These are phyloP conservation scores for Multifurca ochricompacta DNA, from an alignment of 768 basidiomycete genomes.

Conservation along the genomic window DNA sequence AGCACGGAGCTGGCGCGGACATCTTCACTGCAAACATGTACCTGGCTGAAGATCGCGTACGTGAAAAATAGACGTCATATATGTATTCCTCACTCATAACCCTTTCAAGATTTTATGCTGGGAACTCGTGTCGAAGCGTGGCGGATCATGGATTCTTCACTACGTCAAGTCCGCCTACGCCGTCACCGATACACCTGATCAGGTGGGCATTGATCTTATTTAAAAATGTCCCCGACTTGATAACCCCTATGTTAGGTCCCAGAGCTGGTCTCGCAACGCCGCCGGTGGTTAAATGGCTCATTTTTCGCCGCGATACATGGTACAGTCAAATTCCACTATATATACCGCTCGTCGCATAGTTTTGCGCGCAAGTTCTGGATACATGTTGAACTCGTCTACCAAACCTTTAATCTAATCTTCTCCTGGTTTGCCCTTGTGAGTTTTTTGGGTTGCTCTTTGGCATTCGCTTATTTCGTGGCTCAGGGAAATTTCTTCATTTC, in stretches of 20 bases:
- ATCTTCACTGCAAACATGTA: slow-evolving; percentile 98
- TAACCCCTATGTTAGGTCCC: slow-evolving; percentile 46
- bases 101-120: slow-evolving; percentile 72
- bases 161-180: slow-evolving; percentile 95
- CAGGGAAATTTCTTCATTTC: slow-evolving; percentile 88
- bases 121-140: slow-evolving; percentile 95
- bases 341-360: slow-evolving; percentile 84
- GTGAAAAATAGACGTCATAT: slow-evolving; percentile 20
- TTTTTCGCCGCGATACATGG: slow-evolving; percentile 97
- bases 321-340: slow-evolving; percentile 87
- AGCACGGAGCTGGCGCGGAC: slow-evolving; percentile 78
- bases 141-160: slow-evolving; percentile 85
- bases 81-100: background rate
- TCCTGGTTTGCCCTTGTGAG: slow-evolving; percentile 82
- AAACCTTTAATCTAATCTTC: slow-evolving; percentile 84
- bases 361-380: slow-evolving; percentile 88
- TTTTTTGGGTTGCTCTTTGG: background rate
- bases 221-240: background rate
- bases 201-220: slow-evolving; percentile 36
- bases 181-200: slow-evolving; percentile 89
- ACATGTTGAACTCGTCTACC: slow-evolving; percentile 90
- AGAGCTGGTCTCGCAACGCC: slow-evolving; percentile 88
- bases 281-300: slow-evolving; percentile 95
- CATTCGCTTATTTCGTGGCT: background rate
- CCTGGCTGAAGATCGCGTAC: slow-evolving; percentile 77